These are phyloP conservation scores for Ceratonia siliqua DNA, from an alignment of 306 rosid species.

Conservation along the genomic window DNA sequence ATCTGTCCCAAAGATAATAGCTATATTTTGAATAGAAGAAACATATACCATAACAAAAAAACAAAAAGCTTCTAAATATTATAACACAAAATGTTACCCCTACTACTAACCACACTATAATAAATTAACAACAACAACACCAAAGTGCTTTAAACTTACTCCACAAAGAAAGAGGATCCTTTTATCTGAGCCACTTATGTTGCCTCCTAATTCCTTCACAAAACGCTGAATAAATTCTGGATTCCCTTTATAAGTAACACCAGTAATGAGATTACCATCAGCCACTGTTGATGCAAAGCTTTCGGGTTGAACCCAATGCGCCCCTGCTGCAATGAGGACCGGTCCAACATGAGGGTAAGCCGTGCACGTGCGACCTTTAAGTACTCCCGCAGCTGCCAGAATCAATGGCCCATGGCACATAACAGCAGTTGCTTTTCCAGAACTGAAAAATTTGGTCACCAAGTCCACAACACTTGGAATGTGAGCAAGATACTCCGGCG, in stretches of 20 bases:
- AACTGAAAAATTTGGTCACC: slow-evolving; percentile 42
- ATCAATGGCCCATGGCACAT: slow-evolving; percentile 70
- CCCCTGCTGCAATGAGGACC: slow-evolving; percentile 59
- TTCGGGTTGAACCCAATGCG: slow-evolving; percentile 69
- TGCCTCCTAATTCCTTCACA: slow-evolving; percentile 68
- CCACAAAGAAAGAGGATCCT: slow-evolving; percentile 70
- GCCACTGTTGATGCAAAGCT: slow-evolving; percentile 37
- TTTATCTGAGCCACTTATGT: slow-evolving; percentile 51
- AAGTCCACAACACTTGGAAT: slow-evolving; percentile 45
- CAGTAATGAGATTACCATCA: slow-evolving; percentile 63
- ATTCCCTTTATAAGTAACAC: slow-evolving; percentile 42
- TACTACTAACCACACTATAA: no score
- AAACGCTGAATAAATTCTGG: slow-evolving; percentile 52
- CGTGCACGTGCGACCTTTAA: slow-evolving; percentile 62
- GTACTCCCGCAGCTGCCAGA: slow-evolving; percentile 60
- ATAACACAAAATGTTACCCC: no score
- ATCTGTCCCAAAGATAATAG: background rate
- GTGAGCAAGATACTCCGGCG: slow-evolving; percentile 71
- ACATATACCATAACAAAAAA: no score
- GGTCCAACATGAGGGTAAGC: slow-evolving; percentile 51
- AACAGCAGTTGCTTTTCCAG: slow-evolving; percentile 51
- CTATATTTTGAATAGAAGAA: background rate
- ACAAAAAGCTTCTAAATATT: background rate
- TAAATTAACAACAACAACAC: no score
- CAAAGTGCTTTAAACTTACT: slow-evolving; percentile 54